Evolutionary conservation across 2,329 filamentous ascomycete species (phyloP).

Genomic region (Tricladium varicosporioides): DNA sequence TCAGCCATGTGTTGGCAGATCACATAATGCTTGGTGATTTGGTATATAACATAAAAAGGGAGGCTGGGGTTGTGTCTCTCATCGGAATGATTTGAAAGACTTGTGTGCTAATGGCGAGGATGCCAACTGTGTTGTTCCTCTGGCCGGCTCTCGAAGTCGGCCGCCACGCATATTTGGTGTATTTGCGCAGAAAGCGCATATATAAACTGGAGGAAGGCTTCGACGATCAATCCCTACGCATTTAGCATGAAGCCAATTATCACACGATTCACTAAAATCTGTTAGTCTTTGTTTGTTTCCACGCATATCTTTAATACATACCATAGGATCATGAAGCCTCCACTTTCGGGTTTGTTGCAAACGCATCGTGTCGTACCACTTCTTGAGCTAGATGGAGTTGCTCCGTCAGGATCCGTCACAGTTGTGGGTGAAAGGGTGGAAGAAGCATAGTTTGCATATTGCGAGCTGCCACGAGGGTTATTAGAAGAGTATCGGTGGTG

Average conservation of each 20-base stretch:
- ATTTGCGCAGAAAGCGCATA: constrained; percentile 62
- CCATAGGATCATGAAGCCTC: constrained; percentile 63
- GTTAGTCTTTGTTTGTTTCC: constrained; percentile 18
- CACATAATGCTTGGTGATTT: background rate
- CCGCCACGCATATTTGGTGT: constrained; percentile 53
- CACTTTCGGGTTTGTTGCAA: constrained; percentile 44
- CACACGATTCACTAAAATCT: constrained; percentile 56
- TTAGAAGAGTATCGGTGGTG: constrained; percentile 24
- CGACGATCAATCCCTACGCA: constrained; percentile 59
- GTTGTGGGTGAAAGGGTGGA: constrained; percentile 49
- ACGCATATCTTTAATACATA: constrained; percentile 37
- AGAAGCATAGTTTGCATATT: constrained; percentile 24
- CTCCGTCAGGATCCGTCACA: constrained; percentile 47
- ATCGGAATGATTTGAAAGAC: constrained; percentile 44
- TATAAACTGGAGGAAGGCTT: constrained; percentile 57
- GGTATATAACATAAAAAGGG: background rate
- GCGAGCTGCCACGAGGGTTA: constrained; percentile 19
- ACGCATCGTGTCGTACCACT: constrained; percentile 51
- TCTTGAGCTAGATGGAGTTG: constrained; percentile 41
- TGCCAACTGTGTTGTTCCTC: constrained; percentile 20
- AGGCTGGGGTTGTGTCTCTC: constrained; percentile 6
- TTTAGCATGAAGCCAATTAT: constrained; percentile 63
- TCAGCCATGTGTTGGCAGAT: background rate
- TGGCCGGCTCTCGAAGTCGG: constrained; percentile 41
- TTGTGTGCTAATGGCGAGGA: constrained; percentile 44